Evolutionary conservation across 2,329 filamentous ascomycete species (phyloP), one percentile per base, ranked within the genome.

Genomic region (Talaromyces sp.): DNA sequence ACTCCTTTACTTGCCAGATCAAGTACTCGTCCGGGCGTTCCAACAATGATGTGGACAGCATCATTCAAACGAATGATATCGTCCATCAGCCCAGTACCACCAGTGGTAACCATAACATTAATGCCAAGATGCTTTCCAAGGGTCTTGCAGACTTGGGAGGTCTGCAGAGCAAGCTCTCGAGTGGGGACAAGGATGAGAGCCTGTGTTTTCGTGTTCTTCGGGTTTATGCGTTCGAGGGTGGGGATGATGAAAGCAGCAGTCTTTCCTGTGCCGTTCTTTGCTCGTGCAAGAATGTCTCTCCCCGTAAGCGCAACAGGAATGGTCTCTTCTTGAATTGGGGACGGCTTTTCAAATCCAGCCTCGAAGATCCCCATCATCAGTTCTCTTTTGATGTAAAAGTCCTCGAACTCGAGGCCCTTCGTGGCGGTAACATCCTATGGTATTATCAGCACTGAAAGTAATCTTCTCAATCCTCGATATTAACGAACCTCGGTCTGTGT

Each of bases 351-450:
- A 77, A 97, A 99, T 65, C 95, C 95, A 68, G 95, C 95, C 81
- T 99, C 95, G 77, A 98, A 99, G 68, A 99, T 98, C 65, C 95
- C 95, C 93, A 98, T 99, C 80, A 99, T 86, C 64, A 99, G 82
- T 74, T 96, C 91, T 74, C 95, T 86, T 82, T 96, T 96, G 70
- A 99, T 88, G 67, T 90, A 90, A 75, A 99, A 97, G 68, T 98
- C 91, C 78, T 99, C 96, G 73, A 97, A 99, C 70, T 99, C 95
- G 65, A 99, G 84, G 64, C 95, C 95, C 81, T 97, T 98, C 33
- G 93, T 99, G 71, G 92, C 93, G 62, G 93, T 98, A 64, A 99
- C 96, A 90, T 99, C 95, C 90, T 96, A 65, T 52, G 36, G 15
- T 27, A 7, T 27, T 25, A 30, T 53, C 32, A 61, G 39, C 17